phyloP scores from a whole-genome alignment of 2,329 filamentous ascomycete genomes.

The Hirsutella thompsonii region DNA sequence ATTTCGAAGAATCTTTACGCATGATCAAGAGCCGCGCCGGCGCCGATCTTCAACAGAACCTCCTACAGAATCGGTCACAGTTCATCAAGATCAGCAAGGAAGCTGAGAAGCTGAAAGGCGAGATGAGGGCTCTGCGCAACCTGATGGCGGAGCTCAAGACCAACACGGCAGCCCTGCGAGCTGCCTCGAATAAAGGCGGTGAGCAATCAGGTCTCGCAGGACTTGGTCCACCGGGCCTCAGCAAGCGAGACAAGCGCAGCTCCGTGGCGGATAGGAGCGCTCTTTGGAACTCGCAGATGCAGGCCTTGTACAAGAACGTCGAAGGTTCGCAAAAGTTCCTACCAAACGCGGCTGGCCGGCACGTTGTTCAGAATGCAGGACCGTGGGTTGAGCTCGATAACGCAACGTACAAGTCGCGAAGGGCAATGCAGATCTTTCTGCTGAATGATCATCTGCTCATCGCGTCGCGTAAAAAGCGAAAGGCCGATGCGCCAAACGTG shows the following conservation, averaged over 20 bases:
- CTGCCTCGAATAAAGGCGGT: conserved; percentile 40
- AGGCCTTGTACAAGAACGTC: conserved; percentile 86
- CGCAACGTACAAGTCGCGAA: conserved; percentile 86
- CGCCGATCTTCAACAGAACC: conserved; percentile 81
- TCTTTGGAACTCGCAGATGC: conserved; percentile 56
- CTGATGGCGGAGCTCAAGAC: conserved; percentile 87
- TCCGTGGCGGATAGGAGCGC: conserved; percentile 63
- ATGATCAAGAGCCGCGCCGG: conserved; percentile 68
- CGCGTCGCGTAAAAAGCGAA: conserved; percentile 85
- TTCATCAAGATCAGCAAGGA: conserved; percentile 99
- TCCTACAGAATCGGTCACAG: conserved; percentile 93
- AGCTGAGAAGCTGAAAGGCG: conserved; percentile 90
- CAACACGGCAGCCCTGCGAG: conserved; percentile 54
- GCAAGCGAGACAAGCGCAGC: conserved; percentile 71
- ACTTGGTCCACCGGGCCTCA: conserved; percentile 40
- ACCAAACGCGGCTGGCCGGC: conserved; percentile 78
- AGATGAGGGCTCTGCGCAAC: conserved; percentile 83
- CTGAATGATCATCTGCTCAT: conserved; percentile 91
- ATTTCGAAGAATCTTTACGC: conserved; percentile 64
- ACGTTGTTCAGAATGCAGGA: conserved; percentile 85
- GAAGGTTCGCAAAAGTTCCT: conserved; percentile 96
- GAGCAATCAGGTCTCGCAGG: conserved; percentile 34
- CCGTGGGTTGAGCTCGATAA: conserved; percentile 95
- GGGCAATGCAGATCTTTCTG: conserved; percentile 82
- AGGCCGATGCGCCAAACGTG: conserved; percentile 50